Percentiles rank a stretch among this genome's conserved stretches.
Conservation (phyloP, 2,329 filamentous ascomycete species). For the Sphaerulina vaccinii region DNA sequence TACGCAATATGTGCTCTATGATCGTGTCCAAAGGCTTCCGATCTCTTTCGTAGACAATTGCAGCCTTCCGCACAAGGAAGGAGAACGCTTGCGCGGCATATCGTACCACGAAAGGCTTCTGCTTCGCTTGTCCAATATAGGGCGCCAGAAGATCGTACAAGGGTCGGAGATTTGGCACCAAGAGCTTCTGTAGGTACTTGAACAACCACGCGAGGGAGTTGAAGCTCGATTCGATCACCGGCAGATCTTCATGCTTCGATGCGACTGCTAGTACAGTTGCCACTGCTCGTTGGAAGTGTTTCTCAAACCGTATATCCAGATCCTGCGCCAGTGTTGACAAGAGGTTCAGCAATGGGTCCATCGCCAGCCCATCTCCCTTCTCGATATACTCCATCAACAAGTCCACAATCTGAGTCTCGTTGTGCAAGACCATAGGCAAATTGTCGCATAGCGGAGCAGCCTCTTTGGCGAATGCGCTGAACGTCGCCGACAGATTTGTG, state of each 20-base stretch:
- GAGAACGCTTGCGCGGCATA: conserved; percentile 95
- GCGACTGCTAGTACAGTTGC: conserved; percentile 75
- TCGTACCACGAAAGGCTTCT: conserved; percentile 81
- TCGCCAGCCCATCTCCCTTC: conserved; percentile 70
- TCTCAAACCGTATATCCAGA: conserved; percentile 81
- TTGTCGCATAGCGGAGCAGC: conserved; percentile 80
- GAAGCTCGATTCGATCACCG: conserved; percentile 98
- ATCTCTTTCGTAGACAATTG: conserved; percentile 72
- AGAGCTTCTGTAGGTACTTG: conserved; percentile 87
- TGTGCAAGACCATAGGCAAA: conserved; percentile 86
- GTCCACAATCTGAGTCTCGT: conserved; percentile 81
- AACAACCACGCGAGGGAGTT: conserved; percentile 91
- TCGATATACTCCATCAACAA: conserved; percentile 73
- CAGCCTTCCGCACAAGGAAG: conserved; percentile 88
- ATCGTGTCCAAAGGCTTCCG: conserved; percentile 65
- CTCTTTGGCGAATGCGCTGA: conserved; percentile 72
- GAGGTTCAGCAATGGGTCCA: conserved; percentile 86
- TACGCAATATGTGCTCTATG: conserved; percentile 68
- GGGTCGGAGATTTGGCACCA: conserved; percentile 81
- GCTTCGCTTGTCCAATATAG: conserved; percentile 76
- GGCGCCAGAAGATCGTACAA: conserved; percentile 81
- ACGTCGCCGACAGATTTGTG: conserved; percentile 81
- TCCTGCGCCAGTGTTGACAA: conserved; percentile 94
- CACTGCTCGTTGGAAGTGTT: conserved; percentile 76
- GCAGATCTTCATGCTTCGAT: conserved; percentile 66